Evolutionary conservation across 768 basidiomycete species (phyloP), one percentile per base, ranked within the genome.

Genomic region (Chalciporus pseudorubinellus): DNA sequence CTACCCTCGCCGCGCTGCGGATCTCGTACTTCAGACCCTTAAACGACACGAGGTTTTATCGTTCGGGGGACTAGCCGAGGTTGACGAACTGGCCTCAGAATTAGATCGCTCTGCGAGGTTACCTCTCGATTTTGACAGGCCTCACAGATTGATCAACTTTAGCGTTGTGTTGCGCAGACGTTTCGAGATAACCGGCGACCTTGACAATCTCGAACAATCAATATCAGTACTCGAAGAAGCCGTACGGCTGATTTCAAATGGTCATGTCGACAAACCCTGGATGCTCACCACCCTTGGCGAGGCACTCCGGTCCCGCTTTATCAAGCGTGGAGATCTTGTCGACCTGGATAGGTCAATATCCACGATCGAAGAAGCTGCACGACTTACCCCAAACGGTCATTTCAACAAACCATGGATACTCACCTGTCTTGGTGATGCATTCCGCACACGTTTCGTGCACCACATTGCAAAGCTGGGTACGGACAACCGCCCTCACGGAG

Each of bases 1-100:
- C n/a, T 46, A 56, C 22, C 33, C n/a, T n/a, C 44, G 39, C 9
- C 53, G 33, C 3, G 48, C 48, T 1, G 48, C 39, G 26, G 43
- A 50, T 13, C 53, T 54, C 33, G 26, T 50, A 1, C 26, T 42
- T 3, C 48, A 54, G 18, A 54, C 53, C 0, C 47, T 48, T 12
- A 19, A 28, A 34, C 19, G 39, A 6, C n/a, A 8, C 22, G 21
- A 1, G 22, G 29, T 56, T 12, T 3, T 22, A 14, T 22, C 39
- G 24, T 33, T 39, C 3, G 19, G 13, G 12, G 11, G 26, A 29
- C 4, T 45, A n/a, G 33, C 1, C 19, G 24, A 54, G 8, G 24
- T 54, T 10, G 24, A 50, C 20, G 26, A 20, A 10, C 16, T 54
- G 1, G 26, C 46, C 26, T 28, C 22, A 22, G 18, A 26, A 18